Base-by-base conservation (phyloP, 345 rosid genomes). In the Rhizophora apiculata region DNA sequence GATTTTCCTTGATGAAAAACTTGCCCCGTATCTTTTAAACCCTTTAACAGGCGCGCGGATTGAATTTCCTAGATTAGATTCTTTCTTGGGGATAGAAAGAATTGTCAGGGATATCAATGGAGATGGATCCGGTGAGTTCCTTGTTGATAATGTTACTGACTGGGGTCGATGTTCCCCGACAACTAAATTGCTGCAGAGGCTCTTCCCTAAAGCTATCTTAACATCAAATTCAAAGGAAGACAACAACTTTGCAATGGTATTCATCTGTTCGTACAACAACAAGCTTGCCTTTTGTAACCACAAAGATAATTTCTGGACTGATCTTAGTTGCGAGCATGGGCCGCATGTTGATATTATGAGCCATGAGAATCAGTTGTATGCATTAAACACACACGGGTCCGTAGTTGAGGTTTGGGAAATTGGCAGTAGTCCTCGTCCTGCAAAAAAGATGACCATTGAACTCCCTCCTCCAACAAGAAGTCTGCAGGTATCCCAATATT, bases 341-440 rank as follows among this genome's bases (percentile, higher is more conserved):
- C 30, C 8, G 5, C 37, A 37, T 8, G 2, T 8, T 10, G 66
- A 63, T 43, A 63, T 63, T 10, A 6, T 39, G 18, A 22, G 8
- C 54, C 8, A 11, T 24, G 19, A 43, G 26, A 10, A 63, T 43
- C 53, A 32, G 24, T 20, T 43, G 24, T 63, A 63, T 63, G 66
- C 31, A 24, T 39, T 63, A 24, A 39, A 19, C 5, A 0, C 22
- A 2, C 1, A 43, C 43, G 8, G 6, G 18, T 63, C 66, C 1
- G 49, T 43, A 2, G n/a, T 63, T 63, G 66, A 63, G n/a, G 21
- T 63, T 6, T 63, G 66, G 66, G 66, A 63, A 43, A 2, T 43
- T 24, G 16, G 43, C 24, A 18, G 3, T 24, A 11, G 10, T 6
- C 43, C n/a, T 16, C 22, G 24, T 29, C 66, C 66, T 15, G 19